These are phyloP conservation scores for Aspergillus leporis DNA, from an alignment of 495 filamentous ascomycete species.

Conservation along the genomic window DNA sequence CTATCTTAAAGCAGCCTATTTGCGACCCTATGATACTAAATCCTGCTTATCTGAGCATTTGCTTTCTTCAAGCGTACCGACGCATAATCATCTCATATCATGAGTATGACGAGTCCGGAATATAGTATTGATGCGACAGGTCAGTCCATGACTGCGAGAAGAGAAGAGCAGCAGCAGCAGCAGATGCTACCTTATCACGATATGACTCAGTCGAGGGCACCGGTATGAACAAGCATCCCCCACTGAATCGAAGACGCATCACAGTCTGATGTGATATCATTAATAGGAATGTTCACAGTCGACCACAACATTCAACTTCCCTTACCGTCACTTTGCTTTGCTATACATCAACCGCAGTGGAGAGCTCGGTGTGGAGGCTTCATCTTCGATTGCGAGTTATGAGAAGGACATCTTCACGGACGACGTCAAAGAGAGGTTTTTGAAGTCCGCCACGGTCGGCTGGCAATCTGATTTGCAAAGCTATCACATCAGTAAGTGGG, in stretches of 20 bases:
- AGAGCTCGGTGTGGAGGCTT: constrained; percentile 33
- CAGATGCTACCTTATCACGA: constrained; percentile 19
- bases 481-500: constrained; percentile 25
- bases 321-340: constrained; percentile 41
- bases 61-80: background rate
- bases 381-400: constrained; percentile 37
- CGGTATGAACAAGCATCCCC: constrained; percentile 15
- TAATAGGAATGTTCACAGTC: constrained; percentile 23
- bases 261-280: constrained; percentile 12
- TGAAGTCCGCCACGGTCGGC: constrained; percentile 29
- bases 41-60: background rate
- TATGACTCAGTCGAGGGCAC: constrained; percentile 22
- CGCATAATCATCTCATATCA: background rate
- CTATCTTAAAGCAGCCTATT: background rate
- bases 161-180: constrained; percentile 15
- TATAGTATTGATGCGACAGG: constrained; percentile 19
- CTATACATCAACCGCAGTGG: constrained; percentile 44
- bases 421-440: constrained; percentile 39
- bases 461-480: constrained; percentile 22
- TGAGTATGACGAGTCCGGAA: constrained; percentile 19
- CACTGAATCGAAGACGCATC: constrained; percentile 2
- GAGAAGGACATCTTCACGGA: constrained; percentile 42
- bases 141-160: constrained; percentile 14
- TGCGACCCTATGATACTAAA: background rate
- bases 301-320: constrained; percentile 19